Evolutionary conservation across 176 grass and related monocot genomes (phyloP).

Genomic region (Cocos nucifera): DNA sequence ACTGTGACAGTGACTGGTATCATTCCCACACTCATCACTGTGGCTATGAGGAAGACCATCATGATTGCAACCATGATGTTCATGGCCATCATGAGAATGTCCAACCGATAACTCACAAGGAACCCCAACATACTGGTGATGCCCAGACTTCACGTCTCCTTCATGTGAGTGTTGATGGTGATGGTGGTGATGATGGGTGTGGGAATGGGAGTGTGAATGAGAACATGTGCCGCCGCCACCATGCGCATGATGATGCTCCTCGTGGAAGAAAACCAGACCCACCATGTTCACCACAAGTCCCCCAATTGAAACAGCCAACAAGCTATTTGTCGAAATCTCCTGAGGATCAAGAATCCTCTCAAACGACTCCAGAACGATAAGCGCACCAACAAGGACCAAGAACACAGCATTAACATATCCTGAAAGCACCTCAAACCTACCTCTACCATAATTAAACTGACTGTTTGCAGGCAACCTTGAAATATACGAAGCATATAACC

Average conservation of each 20-base stretch:
- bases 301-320: slow-evolving; percentile 79
- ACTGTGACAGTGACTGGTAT: background rate
- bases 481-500: slow-evolving; percentile 83
- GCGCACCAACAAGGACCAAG: slow-evolving; percentile 67
- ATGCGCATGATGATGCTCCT: slow-evolving; percentile 97
- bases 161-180: slow-evolving; percentile 18
- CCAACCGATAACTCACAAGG: slow-evolving; percentile 14
- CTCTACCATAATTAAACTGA: slow-evolving; percentile 77
- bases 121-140: slow-evolving; percentile 8
- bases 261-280: slow-evolving; percentile 94
- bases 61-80: slow-evolving; percentile 6
- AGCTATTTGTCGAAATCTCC: slow-evolving; percentile 87
- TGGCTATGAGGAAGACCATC: slow-evolving; percentile 25
- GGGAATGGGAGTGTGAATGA: slow-evolving; percentile 41
- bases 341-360: slow-evolving; percentile 94
- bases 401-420: slow-evolving; percentile 97
- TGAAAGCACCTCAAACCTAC: slow-evolving; percentile 91
- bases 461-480: slow-evolving; percentile 80
- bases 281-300: slow-evolving; percentile 79
- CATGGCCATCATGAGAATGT: slow-evolving; percentile 31
- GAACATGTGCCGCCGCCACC: slow-evolving; percentile 55
- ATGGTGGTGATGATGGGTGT: slow-evolving; percentile 1
- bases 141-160: background rate
- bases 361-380: slow-evolving; percentile 84
- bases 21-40: background rate